Evolutionary conservation across 2,329 filamentous ascomycete genomes (phyloP).

Genomic region (Elsinoe necatrix): DNA sequence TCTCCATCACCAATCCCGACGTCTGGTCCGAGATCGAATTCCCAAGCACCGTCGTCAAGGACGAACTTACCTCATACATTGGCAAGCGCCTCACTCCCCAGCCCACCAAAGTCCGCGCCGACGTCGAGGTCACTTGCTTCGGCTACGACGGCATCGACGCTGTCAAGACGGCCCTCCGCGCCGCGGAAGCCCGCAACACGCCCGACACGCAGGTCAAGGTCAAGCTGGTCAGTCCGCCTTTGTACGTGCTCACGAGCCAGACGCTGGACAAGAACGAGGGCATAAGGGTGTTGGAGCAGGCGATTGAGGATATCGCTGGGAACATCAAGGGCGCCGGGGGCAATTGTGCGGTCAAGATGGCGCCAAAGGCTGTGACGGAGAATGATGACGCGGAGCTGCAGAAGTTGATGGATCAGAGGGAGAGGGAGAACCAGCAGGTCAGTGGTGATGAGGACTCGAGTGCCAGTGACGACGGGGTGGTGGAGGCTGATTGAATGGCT

Average conservation of each 20-base stretch:
- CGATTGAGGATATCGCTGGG: slow-evolving; percentile 76
- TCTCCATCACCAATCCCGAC: slow-evolving; percentile 95
- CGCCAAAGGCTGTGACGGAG: slow-evolving; percentile 97
- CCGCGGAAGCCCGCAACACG: slow-evolving; percentile 87
- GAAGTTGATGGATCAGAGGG: slow-evolving; percentile 97
- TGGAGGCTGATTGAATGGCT: slow-evolving; percentile 35
- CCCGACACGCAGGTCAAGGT: slow-evolving; percentile 93
- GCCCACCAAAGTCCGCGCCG: slow-evolving; percentile 97
- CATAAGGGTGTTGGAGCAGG: slow-evolving; percentile 75
- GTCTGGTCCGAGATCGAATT: slow-evolving; percentile 93
- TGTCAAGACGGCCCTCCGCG: slow-evolving; percentile 84
- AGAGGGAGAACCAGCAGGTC: slow-evolving; percentile 95
- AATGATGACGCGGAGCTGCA: slow-evolving; percentile 95
- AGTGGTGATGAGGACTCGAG: slow-evolving; percentile 95
- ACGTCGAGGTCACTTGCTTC: slow-evolving; percentile 86
- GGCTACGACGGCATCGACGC: slow-evolving; percentile 98
- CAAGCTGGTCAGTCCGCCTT: slow-evolving; percentile 91
- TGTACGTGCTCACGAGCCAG: slow-evolving; percentile 93
- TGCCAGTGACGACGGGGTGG: slow-evolving; percentile 84
- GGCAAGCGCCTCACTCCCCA: slow-evolving; percentile 93
- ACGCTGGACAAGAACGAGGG: slow-evolving; percentile 87
- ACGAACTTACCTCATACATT: slow-evolving; percentile 92
- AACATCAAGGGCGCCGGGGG: slow-evolving; percentile 74
- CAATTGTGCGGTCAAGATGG: slow-evolving; percentile 88
- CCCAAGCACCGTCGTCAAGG: slow-evolving; percentile 72